Percentiles rank a stretch among this genome's conserved stretches.
Conservation (phyloP, 176 grass and related monocot species). For the Luzula sylvatica region DNA sequence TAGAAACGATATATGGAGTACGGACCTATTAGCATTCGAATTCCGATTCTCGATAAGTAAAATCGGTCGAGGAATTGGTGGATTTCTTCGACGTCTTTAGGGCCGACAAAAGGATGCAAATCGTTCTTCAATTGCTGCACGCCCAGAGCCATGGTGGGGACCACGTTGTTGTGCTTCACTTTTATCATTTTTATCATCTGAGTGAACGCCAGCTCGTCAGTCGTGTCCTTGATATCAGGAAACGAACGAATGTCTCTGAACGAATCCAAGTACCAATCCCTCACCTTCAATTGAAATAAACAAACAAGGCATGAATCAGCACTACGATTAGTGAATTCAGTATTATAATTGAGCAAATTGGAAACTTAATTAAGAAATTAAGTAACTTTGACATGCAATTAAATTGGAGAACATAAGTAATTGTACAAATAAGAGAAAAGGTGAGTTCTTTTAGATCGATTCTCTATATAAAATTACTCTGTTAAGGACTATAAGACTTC, state of each 20-base stretch:
- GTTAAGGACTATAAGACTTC: no score
- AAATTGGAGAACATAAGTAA: no score
- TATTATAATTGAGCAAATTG: no score
- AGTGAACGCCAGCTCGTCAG: slow-evolving; percentile 69
- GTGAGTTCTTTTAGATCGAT: no score
- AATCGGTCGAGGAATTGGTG: slow-evolving; percentile 89
- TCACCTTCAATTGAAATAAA: slow-evolving; percentile 30
- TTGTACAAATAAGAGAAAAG: no score
- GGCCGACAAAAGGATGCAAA: slow-evolving; percentile 24
- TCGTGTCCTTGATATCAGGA: slow-evolving; percentile 31
- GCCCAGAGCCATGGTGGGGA: slow-evolving; percentile 80
- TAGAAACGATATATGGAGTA: no score
- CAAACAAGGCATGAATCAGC: no score
- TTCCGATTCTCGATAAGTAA: slow-evolving; percentile 94
- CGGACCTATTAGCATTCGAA: slow-evolving; percentile 92
- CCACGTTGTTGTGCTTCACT: slow-evolving; percentile 84
- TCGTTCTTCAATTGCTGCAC: slow-evolving; percentile 84
- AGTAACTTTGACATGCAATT: no score
- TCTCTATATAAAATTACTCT: no score
- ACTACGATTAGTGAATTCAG: no score
- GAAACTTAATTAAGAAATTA: no score
- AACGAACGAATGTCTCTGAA: slow-evolving; percentile 77
- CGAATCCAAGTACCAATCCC: slow-evolving; percentile 83
- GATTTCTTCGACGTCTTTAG: slow-evolving; percentile 55
- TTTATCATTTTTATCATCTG: slow-evolving; percentile 82